phyloP scores from a whole-genome alignment of 805 yeast species.

The Spathaspora sp. region DNA sequence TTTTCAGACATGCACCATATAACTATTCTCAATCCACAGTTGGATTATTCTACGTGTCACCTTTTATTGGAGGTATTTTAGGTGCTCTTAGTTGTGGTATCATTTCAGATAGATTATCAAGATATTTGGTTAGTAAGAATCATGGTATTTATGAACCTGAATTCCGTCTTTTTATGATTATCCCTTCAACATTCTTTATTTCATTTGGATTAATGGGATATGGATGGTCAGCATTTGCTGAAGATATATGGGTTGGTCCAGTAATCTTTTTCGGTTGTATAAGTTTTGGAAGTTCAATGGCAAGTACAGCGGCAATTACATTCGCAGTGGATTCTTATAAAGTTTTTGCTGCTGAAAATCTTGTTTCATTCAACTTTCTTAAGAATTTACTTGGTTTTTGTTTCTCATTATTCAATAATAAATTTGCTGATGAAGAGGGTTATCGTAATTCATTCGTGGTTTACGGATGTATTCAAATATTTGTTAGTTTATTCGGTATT shows the following conservation, averaged over 20 bases:
- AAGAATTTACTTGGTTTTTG: constrained; percentile 55
- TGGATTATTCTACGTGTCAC: constrained; percentile 53
- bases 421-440: constrained; percentile 40
- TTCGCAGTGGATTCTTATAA: constrained; percentile 56
- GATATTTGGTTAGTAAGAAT: constrained; percentile 42
- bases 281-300: constrained; percentile 59
- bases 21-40: constrained; percentile 42
- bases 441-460: constrained; percentile 45
- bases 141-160: constrained; percentile 62
- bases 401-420: constrained; percentile 54
- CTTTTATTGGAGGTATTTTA: constrained; percentile 54
- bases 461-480: constrained; percentile 50
- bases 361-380: constrained; percentile 52
- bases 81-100: constrained; percentile 56
- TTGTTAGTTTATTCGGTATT: constrained; percentile 45
- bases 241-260: constrained; percentile 55
- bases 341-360: constrained; percentile 54
- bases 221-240: constrained; percentile 52
- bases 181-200: constrained; percentile 43
- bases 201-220: constrained; percentile 57
- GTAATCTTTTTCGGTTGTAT: constrained; percentile 52
- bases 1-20: constrained; percentile 45
- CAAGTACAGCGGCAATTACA: constrained; percentile 60
- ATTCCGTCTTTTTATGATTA: constrained; percentile 50
- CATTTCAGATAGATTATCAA: constrained; percentile 45